Evolutionary conservation across 164 flowering plant genomes (phyloP).

Genomic region (Taxillus chinensis): DNA sequence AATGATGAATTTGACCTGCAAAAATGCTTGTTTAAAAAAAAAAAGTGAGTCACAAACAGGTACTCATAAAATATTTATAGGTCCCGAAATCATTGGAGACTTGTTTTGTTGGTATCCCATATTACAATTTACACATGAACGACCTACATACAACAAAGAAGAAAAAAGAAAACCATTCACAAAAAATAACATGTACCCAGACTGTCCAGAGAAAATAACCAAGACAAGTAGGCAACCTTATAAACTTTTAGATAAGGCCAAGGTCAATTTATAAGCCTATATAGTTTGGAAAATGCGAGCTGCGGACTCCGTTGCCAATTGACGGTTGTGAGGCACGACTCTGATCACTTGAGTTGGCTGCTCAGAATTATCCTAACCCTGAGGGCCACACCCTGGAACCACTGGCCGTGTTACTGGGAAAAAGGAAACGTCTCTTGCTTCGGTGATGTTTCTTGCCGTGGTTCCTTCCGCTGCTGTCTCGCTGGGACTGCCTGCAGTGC

Average conservation of each 20-base stretch:
- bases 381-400: slow-evolving; percentile 6
- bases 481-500: slow-evolving; percentile 67
- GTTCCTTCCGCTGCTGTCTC: slow-evolving; percentile 8
- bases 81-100: too few species aligned
- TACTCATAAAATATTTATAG: too few species aligned
- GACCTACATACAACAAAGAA: too few species aligned
- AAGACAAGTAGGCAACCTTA: not conserved
- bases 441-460: not conserved
- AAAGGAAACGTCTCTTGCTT: slow-evolving; percentile 23
- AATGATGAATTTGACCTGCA: too few species aligned
- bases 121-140: too few species aligned
- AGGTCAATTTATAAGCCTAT: slow-evolving; percentile 18
- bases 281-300: slow-evolving; percentile 75
- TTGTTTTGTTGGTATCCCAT: too few species aligned
- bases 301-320: slow-evolving; percentile 72
- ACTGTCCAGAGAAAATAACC: not conserved
- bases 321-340: slow-evolving; percentile 74
- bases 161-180: not conserved
- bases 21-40: too few species aligned
- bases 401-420: slow-evolving; percentile 39
- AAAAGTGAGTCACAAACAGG: too few species aligned
- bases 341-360: slow-evolving; percentile 49
- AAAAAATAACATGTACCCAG: not conserved
- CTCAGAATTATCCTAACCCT: slow-evolving; percentile 13
- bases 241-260: not conserved